Percentiles rank a stretch among this genome's conserved stretches.
Conservation (phyloP, 164 flowering plant species). For the Chimonanthus salicifolius region DNA sequence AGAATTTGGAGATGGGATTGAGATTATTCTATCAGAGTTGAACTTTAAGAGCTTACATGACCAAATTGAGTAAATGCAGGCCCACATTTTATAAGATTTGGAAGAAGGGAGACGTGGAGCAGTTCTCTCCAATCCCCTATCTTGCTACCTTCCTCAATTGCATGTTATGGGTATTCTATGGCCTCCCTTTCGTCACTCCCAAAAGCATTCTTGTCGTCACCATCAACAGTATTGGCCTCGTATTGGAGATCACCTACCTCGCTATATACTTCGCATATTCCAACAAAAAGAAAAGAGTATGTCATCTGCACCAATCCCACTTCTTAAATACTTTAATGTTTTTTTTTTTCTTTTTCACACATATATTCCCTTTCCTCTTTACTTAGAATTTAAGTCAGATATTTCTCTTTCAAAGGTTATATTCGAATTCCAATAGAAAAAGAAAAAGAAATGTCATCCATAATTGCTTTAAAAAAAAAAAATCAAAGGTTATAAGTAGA, state of each 20-base stretch:
- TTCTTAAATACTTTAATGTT: too few species aligned
- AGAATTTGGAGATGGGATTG: too few species aligned
- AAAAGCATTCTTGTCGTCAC: constrained; percentile 38
- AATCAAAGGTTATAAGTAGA: too few species aligned
- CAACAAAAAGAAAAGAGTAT: constrained; percentile 32
- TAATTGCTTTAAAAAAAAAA: too few species aligned
- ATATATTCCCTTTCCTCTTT: too few species aligned
- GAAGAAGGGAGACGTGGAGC: constrained; percentile 28
- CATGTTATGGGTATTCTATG: constrained; percentile 38
- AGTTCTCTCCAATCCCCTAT: constrained; percentile 36
- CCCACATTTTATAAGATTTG: constrained; percentile 31
- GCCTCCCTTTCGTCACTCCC: constrained; percentile 40
- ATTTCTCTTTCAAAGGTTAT: too few species aligned
- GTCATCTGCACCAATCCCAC: background rate
- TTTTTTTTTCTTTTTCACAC: too few species aligned
- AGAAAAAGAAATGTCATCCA: too few species aligned
- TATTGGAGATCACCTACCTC: constrained; percentile 26
- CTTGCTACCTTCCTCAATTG: constrained; percentile 35
- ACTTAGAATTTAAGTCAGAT: too few species aligned
- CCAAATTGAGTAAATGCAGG: constrained; percentile 14
- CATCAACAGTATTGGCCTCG: constrained; percentile 32
- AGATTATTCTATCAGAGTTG: too few species aligned
- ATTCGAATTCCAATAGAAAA: too few species aligned
- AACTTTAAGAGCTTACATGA: too few species aligned
- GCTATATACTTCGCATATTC: constrained; percentile 20